Base-by-base conservation (phyloP, 2,329 filamentous ascomycete species). In the Ophiostoma triangulosporum region DNA sequence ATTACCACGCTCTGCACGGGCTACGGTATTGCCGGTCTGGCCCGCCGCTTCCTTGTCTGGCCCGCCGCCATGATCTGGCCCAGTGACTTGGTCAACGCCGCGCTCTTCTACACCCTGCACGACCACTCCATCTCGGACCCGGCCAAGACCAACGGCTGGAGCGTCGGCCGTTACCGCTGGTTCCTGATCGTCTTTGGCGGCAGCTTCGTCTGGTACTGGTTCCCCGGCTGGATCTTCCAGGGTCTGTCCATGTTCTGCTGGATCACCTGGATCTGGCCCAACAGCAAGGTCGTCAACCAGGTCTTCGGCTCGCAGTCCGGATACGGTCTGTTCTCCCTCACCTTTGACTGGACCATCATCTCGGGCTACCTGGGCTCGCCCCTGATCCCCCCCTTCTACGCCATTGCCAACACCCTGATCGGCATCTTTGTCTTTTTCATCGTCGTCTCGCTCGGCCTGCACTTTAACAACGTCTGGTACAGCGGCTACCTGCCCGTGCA, bases 11-110 rank as follows among this genome's bases (percentile, higher is more conserved):
- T 83, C 55, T 72, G 79, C 60, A 78, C 81, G 55, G 81, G 81
- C 6, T 82, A 82, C 57, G 80, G 80, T 2, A 67, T 84, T 29
- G 81, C 81, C 7, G 80, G 80, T 3, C 63, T 83, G 54, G 69
- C 73, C 27, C 70, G 78, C 22, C 72, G 77, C 33, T 83, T 80
- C 65, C 71, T 84, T 27, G 73, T 80, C 26, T 76, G 70, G 65
- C 80, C 78, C 1, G 77, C 80, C 2, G 73, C 77, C 51, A 83
- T 83, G 78, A 76, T 83, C 51, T 83, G 80, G 79, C 80, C 80
- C 1, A 70, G 73, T 22, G 73, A 76, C 27, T 68, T 81, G 32
- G 76, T 82, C 61, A 84, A 80, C 61, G 73, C 75, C 38, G 72
- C 79, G 1, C 71, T 85, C 32, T 81, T 84, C 63, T 75, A 80